phyloP scores from a whole-genome alignment of 768 basidiomycete species.

The Lactarius hengduanensis region DNA sequence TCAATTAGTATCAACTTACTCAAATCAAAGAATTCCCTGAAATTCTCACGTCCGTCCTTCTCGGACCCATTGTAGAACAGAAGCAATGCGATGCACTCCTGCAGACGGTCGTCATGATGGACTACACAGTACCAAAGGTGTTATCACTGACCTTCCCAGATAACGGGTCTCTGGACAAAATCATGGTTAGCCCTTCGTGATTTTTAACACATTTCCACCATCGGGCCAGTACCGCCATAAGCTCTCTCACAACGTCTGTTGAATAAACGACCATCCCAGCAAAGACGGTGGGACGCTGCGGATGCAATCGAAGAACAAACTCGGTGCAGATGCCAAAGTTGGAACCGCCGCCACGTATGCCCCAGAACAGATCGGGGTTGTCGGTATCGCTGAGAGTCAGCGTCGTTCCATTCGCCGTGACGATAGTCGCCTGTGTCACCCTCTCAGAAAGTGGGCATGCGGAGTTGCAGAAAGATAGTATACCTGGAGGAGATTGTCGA shows the following conservation, averaged over 20 bases:
- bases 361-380: constrained; percentile 51
- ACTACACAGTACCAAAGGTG: neutral
- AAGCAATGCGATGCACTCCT: constrained; percentile 41
- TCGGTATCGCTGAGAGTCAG: constrained; percentile 34
- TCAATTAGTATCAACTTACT: constrained; percentile 33
- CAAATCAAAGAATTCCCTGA: constrained; percentile 46
- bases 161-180: constrained; percentile 40
- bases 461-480: constrained; percentile 25
- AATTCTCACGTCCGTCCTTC: constrained; percentile 46
- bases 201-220: constrained; percentile 43
- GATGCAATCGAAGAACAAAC: constrained; percentile 47
- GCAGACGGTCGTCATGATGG: constrained; percentile 1
- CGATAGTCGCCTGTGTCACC: constrained; percentile 41
- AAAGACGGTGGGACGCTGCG: constrained; percentile 49
- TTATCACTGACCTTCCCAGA: constrained; percentile 38
- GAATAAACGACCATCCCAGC: constrained; percentile 43
- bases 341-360: constrained; percentile 50
- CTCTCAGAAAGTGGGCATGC: constrained; percentile 24
- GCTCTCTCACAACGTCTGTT: constrained; percentile 26
- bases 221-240: constrained; percentile 33
- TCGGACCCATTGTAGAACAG: constrained; percentile 54
- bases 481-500: constrained; percentile 47
- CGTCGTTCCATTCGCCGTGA: constrained; percentile 45
- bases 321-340: constrained; percentile 58
- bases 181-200: constrained; percentile 41